A percentile compares a stretch with the other conserved stretches of the same genome.
Conservation (phyloP, 495 filamentous ascomycete species). For the Physcia stellaris region DNA sequence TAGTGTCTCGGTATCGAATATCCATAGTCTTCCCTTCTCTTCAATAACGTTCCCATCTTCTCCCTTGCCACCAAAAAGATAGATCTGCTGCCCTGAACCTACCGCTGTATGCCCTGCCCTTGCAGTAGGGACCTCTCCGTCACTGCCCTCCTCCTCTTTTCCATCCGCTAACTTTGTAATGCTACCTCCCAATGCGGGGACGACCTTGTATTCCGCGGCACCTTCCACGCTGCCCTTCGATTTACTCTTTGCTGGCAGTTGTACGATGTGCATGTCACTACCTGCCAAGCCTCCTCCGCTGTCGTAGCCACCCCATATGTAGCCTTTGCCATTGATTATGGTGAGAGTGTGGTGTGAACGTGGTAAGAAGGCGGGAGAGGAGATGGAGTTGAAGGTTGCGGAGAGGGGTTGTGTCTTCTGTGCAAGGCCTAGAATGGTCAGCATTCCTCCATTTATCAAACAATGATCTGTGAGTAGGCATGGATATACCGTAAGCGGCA, state of each 20-base stretch:
- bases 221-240: slow-evolving; percentile 9
- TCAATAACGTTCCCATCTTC: slow-evolving; percentile 21
- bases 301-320: slow-evolving; percentile 38
- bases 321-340: slow-evolving; percentile 30
- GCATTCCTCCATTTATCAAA: too few species aligned
- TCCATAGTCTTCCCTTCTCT: slow-evolving; percentile 32
- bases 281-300: slow-evolving; percentile 24
- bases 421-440: slow-evolving; percentile 21
- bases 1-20: slow-evolving; percentile 28
- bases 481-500: too few species aligned
- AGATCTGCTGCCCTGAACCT: slow-evolving; percentile 21
- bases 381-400: slow-evolving; percentile 27
- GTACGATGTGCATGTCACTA: slow-evolving; percentile 32
- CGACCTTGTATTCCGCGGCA: slow-evolving; percentile 23
- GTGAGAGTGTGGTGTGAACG: slow-evolving; percentile 34
- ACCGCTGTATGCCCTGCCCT: slow-evolving; percentile 31
- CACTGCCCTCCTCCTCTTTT: slow-evolving; percentile 8
- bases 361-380: slow-evolving; percentile 24
- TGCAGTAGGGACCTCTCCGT: slow-evolving; percentile 20
- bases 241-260: slow-evolving; percentile 19
- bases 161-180: too few species aligned
- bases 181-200: slow-evolving; percentile 19
- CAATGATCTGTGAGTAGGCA: too few species aligned
- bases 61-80: slow-evolving; percentile 32
- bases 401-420: slow-evolving; percentile 29